phyloP scores from a whole-genome alignment of 1,284 basidiomycete genomes.

The Irpex sp. region DNA sequence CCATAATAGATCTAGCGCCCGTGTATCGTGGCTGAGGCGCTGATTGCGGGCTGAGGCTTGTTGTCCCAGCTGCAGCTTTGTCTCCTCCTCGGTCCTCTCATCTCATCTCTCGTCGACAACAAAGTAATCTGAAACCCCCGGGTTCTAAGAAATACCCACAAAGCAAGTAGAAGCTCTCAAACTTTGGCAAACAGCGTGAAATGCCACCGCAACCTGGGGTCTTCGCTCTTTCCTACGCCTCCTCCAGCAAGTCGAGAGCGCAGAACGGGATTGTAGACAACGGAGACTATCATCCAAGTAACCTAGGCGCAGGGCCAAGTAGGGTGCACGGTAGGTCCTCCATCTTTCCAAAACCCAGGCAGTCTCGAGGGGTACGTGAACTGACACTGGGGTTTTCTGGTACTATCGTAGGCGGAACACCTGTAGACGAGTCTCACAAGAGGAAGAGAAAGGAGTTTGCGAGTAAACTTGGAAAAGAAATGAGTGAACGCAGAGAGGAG shows the following conservation, averaged over 20 bases:
- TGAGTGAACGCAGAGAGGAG: slow-evolving; percentile 71
- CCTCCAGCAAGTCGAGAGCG: slow-evolving; percentile 34
- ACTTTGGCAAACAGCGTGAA: neutral
- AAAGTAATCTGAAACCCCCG: neutral
- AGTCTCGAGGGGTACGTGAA: neutral
- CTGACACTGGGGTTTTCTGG: slow-evolving; percentile 4
- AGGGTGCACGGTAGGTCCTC: slow-evolving; percentile 34
- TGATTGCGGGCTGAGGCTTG: neutral
- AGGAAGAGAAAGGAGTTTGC: slow-evolving; percentile 63
- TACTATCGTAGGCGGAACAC: slow-evolving; percentile 12
- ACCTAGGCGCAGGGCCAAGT: slow-evolving; percentile 37
- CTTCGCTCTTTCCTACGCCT: slow-evolving; percentile 44
- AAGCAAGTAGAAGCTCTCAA: neutral
- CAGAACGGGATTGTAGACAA: slow-evolving; percentile 23
- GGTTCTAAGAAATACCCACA: neutral
- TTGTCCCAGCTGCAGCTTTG: neutral
- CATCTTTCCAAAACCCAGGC: neutral
- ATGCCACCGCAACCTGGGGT: slow-evolving; percentile 55
- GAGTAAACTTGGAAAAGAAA: slow-evolving; percentile 66
- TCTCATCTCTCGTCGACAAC: neutral
- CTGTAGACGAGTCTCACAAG: slow-evolving; percentile 41
- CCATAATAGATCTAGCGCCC: neutral
- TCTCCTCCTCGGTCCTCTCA: neutral
- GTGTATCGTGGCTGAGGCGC: too few relatives aligned
- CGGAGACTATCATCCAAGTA: slow-evolving; percentile 23